Evolutionary conservation across 2,329 filamentous ascomycete species (phyloP), one percentile per base, ranked within the genome.

Genomic region (Teratosphaeria pseudoeucalypti): DNA sequence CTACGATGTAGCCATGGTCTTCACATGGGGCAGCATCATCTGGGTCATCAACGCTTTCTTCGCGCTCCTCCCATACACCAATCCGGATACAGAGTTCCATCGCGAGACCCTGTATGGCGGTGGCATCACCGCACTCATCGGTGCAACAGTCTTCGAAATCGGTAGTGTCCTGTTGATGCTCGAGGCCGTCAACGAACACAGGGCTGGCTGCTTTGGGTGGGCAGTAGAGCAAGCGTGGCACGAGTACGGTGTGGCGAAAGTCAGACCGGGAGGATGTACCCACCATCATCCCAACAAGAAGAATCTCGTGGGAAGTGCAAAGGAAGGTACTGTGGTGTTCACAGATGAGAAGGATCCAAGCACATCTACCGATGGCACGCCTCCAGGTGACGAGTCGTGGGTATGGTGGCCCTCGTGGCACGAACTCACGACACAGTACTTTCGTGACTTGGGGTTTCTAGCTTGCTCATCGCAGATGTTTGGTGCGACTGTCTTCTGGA

Each of bases 161-260:
- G 85, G 85, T 0, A 84, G 82, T 39, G 67, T 88, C 60, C 75
- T 88, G 1, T 75, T 88, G 29, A 76, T 88, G 71, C 73, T 87
- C 1, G 86, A 89, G 70, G 85, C 85, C 3, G 77, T 87, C n/a
- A 89, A 89, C 68, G 83, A 85, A 66, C 83, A 87, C 65, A 76
- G 80, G 12, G 74, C 79, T 0, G 83, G 81, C 12, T 89, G 85
- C 69, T 88, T 88, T 68, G 85, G 86, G 3, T 89, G 85, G 85
- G 85, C 85, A 0, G 65, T 88, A 1, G 81, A 86, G 63, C 76
- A 77, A 43, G 57, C 59, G 3, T 54, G 27, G 27, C 49, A 81
- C 52, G 56, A 63, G 4, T 59, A 57, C 2, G 57, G 26, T 34
- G 52, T 52, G 55, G 37, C 26, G 6, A 58, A 56, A 29, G 60